Conservation (phyloP, 768 basidiomycete species). For the Rhodotorula diobovata region DNA sequence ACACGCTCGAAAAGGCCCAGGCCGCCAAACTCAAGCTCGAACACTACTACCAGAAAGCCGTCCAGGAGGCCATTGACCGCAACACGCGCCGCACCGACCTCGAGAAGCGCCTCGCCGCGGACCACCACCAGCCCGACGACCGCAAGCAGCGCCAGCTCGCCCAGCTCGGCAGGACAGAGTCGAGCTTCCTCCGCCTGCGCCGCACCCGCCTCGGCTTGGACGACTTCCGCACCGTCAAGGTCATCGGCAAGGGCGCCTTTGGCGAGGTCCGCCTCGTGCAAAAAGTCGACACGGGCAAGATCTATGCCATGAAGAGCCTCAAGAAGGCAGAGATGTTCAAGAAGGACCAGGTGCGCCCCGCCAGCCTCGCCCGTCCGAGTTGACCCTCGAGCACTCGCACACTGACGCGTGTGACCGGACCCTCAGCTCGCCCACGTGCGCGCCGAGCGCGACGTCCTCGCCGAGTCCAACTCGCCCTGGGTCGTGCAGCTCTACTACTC, state of each 20-base stretch:
- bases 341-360: constrained; percentile 76
- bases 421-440: constrained; percentile 89
- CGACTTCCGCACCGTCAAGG: constrained; percentile 94
- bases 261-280: constrained; percentile 96
- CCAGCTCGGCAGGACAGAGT: constrained; percentile 80
- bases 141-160: constrained; percentile 77
- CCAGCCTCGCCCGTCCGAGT: not conserved
- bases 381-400: not conserved
- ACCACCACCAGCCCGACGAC: constrained; percentile 69
- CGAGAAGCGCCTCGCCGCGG: constrained; percentile 69
- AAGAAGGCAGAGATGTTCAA: constrained; percentile 99
- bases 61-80: constrained; percentile 88
- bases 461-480: constrained; percentile 92
- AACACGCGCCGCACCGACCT: constrained; percentile 89
- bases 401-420: not conserved
- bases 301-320: constrained; percentile 98
- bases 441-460: constrained; percentile 92
- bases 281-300: constrained; percentile 93
- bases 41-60: constrained; percentile 93
- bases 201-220: constrained; percentile 84
- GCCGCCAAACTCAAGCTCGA: constrained; percentile 91
- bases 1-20: constrained; percentile 62
- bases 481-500: constrained; percentile 96
- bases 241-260: constrained; percentile 98
- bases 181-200: constrained; percentile 76